These are phyloP conservation scores for Cocos nucifera DNA, from an alignment of 176 grass and related monocot species.

Conservation along the genomic window DNA sequence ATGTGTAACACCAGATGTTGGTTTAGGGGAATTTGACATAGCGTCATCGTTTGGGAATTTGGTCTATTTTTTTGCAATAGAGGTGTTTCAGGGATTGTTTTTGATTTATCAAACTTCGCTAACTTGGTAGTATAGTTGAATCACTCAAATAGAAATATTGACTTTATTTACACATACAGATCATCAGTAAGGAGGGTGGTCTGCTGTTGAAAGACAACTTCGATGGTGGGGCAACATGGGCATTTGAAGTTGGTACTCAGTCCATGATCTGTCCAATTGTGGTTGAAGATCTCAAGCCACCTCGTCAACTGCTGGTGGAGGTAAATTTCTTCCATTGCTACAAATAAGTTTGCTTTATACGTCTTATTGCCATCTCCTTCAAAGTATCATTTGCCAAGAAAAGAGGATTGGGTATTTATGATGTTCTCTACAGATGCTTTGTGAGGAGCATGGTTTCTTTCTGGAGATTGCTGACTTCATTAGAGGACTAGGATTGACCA, in stretches of 20 bases:
- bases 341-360: no score
- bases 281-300: slow-evolving; percentile 69
- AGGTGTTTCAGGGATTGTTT: no score
- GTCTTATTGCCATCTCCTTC: no score
- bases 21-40: no score
- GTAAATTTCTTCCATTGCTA: slow-evolving; percentile 20
- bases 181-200: slow-evolving; percentile 43
- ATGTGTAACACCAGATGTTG: no score
- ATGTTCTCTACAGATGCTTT: slow-evolving; percentile 50
- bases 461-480: slow-evolving; percentile 87
- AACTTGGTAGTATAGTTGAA: no score
- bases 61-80: no score
- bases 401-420: neutral
- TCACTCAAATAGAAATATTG: no score
- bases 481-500: slow-evolving; percentile 68
- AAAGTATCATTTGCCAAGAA: slow-evolving; percentile 1
- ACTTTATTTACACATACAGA: slow-evolving; percentile 25
- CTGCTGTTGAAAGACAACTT: slow-evolving; percentile 72
- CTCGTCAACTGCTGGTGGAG: slow-evolving; percentile 76
- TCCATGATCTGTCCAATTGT: slow-evolving; percentile 73
- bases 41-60: no score
- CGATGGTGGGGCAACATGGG: slow-evolving; percentile 80
- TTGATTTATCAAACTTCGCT: no score
- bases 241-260: slow-evolving; percentile 74
- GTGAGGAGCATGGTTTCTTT: slow-evolving; percentile 68